Conservation (phyloP, 2,329 filamentous ascomycete genomes). For the Hymenoscyphus linearis region DNA sequence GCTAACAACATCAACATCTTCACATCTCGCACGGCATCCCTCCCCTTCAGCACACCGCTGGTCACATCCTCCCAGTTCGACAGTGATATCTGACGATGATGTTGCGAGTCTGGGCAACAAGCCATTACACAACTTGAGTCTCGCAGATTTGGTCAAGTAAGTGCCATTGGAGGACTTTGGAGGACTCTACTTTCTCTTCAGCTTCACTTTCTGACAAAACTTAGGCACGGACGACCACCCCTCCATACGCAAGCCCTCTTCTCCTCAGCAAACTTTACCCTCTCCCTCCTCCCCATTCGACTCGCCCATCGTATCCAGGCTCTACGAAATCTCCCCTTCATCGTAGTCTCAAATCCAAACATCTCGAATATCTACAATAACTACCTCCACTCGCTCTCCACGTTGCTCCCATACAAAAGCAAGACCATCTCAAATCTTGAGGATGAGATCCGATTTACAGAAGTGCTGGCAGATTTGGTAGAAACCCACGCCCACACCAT, state of each 20-base stretch:
- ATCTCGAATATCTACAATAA: slow-evolving; percentile 94
- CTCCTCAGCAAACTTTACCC: slow-evolving; percentile 90
- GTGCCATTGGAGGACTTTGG: not conserved
- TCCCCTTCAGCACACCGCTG: slow-evolving; percentile 33
- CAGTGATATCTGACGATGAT: slow-evolving; percentile 64
- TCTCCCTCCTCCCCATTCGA: slow-evolving; percentile 84
- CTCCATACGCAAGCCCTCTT: slow-evolving; percentile 75
- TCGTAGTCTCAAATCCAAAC: slow-evolving; percentile 96
- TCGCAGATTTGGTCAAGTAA: slow-evolving; percentile 85
- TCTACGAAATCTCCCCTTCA: slow-evolving; percentile 88
- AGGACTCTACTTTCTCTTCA: not conserved
- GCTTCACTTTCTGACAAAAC: not conserved
- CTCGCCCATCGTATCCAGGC: slow-evolving; percentile 92
- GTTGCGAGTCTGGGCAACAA: slow-evolving; percentile 73
- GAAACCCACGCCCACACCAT: slow-evolving; percentile 94
- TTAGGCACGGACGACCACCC: slow-evolving; percentile 72
- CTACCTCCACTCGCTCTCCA: slow-evolving; percentile 89
- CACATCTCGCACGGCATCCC: slow-evolving; percentile 17
- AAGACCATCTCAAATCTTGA: slow-evolving; percentile 65
- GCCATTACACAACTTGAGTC: slow-evolving; percentile 73
- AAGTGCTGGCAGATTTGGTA: slow-evolving; percentile 91
- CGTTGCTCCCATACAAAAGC: slow-evolving; percentile 69
- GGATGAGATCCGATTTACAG: slow-evolving; percentile 86
- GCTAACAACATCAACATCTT: slow-evolving; percentile 5
- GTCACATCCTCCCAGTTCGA: slow-evolving; percentile 40